Evolutionary conservation across 176 grass and related monocot genomes (phyloP).

Genomic region (sorghum (Sorghum bicolor)): Sorghum_bicolor_NCBIv3 NC_012873.2:2181501-2182000

Average conservation of each 20-base stretch:
- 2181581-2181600: constrained; percentile 83
- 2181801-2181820: constrained; percentile 83
- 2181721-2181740: constrained; percentile 56
- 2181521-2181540: constrained; percentile 56
- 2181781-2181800: constrained; percentile 72
- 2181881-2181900: constrained; percentile 2
- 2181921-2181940: not conserved
- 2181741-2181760: constrained; percentile 63
- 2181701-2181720: constrained; percentile 50
- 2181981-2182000: not conserved
- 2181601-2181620: constrained; percentile 64
- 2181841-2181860: not conserved
- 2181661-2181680: constrained; percentile 21
- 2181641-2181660: not conserved
- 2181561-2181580: constrained; percentile 53
- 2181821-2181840: constrained; percentile 68
- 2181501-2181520: constrained; percentile 53
- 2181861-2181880: constrained; percentile 29
- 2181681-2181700: constrained; percentile 14
- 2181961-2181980: not conserved
- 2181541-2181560: constrained; percentile 44
- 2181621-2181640: constrained; percentile 67
- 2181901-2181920: constrained; percentile 4
- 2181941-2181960: not conserved
- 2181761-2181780: constrained; percentile 62